Percentiles rank a stretch among this genome's conserved stretches.
Evolutionary conservation across 768 basidiomycete genomes (phyloP).

Genomic region (Lyophyllum shimeji): DNA sequence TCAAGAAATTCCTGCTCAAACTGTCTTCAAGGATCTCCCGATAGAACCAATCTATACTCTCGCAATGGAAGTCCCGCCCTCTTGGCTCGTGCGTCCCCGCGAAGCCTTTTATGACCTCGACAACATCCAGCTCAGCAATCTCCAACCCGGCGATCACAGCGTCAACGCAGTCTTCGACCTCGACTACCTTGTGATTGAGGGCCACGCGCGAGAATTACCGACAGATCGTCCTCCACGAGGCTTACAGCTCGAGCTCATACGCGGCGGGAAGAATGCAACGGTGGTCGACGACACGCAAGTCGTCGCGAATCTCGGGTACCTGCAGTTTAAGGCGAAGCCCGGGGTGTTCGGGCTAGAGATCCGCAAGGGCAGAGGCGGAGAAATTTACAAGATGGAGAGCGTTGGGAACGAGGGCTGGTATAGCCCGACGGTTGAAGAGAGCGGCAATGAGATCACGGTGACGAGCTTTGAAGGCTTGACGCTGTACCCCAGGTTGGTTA

Average conservation of each 20-base stretch:
- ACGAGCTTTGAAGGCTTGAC: conserved; percentile 91
- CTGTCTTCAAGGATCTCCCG: conserved; percentile 73
- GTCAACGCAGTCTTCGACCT: conserved; percentile 83
- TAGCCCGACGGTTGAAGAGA: conserved; percentile 65
- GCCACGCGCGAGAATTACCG: conserved; percentile 79
- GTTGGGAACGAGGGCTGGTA: conserved; percentile 90
- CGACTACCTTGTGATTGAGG: conserved; percentile 91
- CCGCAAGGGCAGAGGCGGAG: conserved; percentile 74
- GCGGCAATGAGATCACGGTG: conserved; percentile 74
- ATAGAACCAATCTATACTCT: conserved; percentile 89
- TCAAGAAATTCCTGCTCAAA: conserved; percentile 54
- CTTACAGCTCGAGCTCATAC: conserved; percentile 81
- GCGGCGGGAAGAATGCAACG: conserved; percentile 29
- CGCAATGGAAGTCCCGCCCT: conserved; percentile 85
- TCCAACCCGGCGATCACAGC: conserved; percentile 59
- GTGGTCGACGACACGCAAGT: conserved; percentile 86
- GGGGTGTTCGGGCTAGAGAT: conserved; percentile 86
- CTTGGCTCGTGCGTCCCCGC: conserved; percentile 92
- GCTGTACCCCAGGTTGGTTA: conserved; percentile 75
- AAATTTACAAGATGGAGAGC: conserved; percentile 82
- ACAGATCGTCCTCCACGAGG: conserved; percentile 80
- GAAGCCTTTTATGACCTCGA: conserved; percentile 92
- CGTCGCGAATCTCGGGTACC: conserved; percentile 92
- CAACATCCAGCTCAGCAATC: conserved; percentile 81
- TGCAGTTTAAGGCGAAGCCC: conserved; percentile 93